Evolutionary conservation across 345 rosid genomes (phyloP).

Genomic region (Excoecaria agallocha): DNA sequence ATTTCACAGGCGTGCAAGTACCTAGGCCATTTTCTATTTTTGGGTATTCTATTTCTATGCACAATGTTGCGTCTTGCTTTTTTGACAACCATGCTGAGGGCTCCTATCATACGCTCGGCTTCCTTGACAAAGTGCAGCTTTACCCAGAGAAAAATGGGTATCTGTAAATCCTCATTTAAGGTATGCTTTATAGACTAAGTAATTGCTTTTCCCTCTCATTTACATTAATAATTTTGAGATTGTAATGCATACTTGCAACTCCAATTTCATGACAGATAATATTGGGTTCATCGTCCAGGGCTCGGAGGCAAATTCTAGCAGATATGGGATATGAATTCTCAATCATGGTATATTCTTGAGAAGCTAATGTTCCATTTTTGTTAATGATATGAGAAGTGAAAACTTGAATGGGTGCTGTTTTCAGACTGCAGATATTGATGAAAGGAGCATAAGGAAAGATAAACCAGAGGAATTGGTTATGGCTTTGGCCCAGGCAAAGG

Average conservation of each 20-base stretch:
- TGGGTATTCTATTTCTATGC: not conserved
- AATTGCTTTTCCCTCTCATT: not conserved
- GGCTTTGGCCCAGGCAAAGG: conserved; percentile 37
- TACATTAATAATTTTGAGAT: not conserved
- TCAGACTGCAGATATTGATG: conserved; percentile 36
- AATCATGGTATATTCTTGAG: conserved; percentile 17
- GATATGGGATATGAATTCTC: conserved; percentile 36
- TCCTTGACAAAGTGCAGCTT: conserved; percentile 10
- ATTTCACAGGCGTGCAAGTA: not conserved
- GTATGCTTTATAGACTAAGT: not conserved
- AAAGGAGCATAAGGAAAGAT: conserved; percentile 30
- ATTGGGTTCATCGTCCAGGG: conserved; percentile 29
- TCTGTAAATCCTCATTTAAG: conserved; percentile 13
- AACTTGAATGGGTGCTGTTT: not conserved
- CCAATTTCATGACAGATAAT: conserved; percentile 21
- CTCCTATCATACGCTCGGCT: not conserved
- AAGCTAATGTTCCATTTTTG: not conserved
- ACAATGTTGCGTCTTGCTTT: conserved; percentile 3
- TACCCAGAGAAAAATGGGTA: not conserved
- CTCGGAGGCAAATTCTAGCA: conserved; percentile 22
- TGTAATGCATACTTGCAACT: not conserved
- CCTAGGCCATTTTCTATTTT: not conserved
- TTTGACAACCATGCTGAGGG: not conserved
- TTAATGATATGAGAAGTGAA: not conserved
- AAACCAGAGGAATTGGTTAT: conserved; percentile 34